Percentiles rank a stretch among this genome's conserved stretches.
Conservation (phyloP, 1,284 basidiomycete species). For the Trichosporon asahii region DNA sequence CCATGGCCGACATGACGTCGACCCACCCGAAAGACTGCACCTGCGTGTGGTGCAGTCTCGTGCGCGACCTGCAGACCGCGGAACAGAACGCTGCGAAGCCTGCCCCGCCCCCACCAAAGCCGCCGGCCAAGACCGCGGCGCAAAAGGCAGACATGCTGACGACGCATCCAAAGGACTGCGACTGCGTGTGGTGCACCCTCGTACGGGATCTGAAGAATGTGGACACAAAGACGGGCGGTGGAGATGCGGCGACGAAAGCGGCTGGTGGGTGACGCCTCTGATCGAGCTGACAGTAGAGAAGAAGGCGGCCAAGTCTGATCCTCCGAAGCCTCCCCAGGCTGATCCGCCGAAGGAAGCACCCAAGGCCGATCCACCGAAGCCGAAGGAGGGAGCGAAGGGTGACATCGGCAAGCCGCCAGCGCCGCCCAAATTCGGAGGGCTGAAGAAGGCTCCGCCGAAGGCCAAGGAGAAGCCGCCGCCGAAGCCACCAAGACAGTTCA, state of each 20-base stretch:
- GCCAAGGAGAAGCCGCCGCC: not conserved
- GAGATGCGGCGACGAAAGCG: not conserved
- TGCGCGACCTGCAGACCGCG: not conserved
- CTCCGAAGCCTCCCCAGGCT: not conserved
- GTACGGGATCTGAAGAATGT: not conserved
- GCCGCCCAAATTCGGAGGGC: not conserved
- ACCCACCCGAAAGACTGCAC: not conserved
- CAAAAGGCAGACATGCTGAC: slow-evolving; percentile 2
- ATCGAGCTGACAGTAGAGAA: not conserved
- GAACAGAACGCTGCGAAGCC: not conserved
- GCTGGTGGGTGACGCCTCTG: not conserved
- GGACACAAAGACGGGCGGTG: not conserved
- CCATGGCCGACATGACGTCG: not conserved
- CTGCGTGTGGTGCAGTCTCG: not conserved
- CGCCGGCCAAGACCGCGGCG: not conserved
- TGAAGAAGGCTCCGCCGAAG: not conserved
- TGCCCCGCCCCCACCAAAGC: not conserved
- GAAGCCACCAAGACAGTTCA: not conserved
- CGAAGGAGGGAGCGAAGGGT: not conserved
- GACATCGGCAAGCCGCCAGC: not conserved
- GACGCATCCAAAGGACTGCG: not conserved
- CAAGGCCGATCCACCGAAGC: not conserved
- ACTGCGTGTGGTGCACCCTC: slow-evolving; percentile 2
- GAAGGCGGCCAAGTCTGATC: not conserved
- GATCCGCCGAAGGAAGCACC: not conserved